Conservation (phyloP, 306 rosid species). For the Cucurbita argyrosperma region DNA sequence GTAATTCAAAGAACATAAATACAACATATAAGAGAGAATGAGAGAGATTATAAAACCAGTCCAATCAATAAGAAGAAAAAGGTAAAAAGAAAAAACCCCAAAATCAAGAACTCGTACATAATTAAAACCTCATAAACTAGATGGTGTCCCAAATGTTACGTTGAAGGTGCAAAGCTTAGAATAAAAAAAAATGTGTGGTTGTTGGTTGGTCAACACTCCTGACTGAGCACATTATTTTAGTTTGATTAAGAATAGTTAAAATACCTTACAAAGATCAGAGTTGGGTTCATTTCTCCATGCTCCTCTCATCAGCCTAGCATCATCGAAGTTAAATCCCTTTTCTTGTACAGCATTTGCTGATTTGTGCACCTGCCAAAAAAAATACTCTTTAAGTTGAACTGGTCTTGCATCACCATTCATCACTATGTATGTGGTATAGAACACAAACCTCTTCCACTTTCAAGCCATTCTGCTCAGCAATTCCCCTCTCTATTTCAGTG, state of each 20-base stretch:
- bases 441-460: conserved; percentile 36
- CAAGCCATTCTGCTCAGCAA: conserved; percentile 60
- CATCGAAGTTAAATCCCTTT: conserved; percentile 85
- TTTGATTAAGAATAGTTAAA: not conserved
- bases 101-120: not conserved
- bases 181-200: not conserved
- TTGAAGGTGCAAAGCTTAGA: conserved; percentile 1
- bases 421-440: not conserved
- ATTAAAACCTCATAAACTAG: not conserved
- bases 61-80: not conserved
- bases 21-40: not conserved
- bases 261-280: conserved; percentile 80
- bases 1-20: not conserved
- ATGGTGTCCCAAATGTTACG: not conserved
- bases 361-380: conserved; percentile 28
- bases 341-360: conserved; percentile 49
- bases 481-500: conserved; percentile 85
- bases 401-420: not conserved
- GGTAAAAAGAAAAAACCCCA: not conserved
- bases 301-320: conserved; percentile 76
- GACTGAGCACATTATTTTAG: not conserved
- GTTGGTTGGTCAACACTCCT: not conserved
- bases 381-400: not conserved
- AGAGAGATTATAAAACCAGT: not conserved
- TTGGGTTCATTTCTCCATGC: conserved; percentile 97